Percentiles rank a stretch among this genome's conserved stretches.
phyloP scores from a whole-genome alignment of 129 eudicot genomes.

The Dittrichia graveolens region DNA sequence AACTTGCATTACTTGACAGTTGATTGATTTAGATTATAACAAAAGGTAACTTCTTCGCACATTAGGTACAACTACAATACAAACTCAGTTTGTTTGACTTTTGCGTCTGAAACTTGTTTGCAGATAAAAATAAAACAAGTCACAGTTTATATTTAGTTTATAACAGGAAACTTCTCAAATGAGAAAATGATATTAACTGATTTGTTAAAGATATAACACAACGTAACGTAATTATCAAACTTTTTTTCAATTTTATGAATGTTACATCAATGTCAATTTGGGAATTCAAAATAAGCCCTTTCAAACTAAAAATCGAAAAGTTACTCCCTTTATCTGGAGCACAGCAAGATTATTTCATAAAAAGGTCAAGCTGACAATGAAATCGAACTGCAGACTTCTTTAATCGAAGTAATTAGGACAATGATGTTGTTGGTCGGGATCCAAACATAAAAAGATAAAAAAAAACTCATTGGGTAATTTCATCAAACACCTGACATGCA shows the following conservation, averaged over 20 bases:
- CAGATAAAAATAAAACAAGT: background rate
- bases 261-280: slow-evolving; percentile 3
- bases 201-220: slow-evolving; percentile 2
- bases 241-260: background rate
- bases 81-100: slow-evolving; percentile 8
- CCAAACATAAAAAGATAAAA: slow-evolving; percentile 11
- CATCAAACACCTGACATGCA: slow-evolving; percentile 36
- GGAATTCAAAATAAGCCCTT: slow-evolving; percentile 10
- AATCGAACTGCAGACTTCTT: background rate
- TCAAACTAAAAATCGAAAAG: background rate
- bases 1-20: background rate
- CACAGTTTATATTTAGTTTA: background rate
- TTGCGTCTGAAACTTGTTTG: slow-evolving; percentile 7
- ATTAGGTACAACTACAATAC: slow-evolving; percentile 5
- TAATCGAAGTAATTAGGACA: background rate
- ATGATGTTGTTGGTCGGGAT: slow-evolving; percentile 1
- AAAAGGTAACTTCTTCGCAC: background rate
- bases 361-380: background rate
- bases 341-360: slow-evolving; percentile 7
- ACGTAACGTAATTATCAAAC: slow-evolving; percentile 24
- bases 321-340: slow-evolving; percentile 2
- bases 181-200: background rate
- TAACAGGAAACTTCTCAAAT: slow-evolving; percentile 2
- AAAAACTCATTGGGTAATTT: slow-evolving; percentile 19
- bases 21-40: too few relatives aligned